These are phyloP conservation scores for Solanum tacnaense DNA, from an alignment of 257 asterid genomes.

Conservation along the genomic window DNA sequence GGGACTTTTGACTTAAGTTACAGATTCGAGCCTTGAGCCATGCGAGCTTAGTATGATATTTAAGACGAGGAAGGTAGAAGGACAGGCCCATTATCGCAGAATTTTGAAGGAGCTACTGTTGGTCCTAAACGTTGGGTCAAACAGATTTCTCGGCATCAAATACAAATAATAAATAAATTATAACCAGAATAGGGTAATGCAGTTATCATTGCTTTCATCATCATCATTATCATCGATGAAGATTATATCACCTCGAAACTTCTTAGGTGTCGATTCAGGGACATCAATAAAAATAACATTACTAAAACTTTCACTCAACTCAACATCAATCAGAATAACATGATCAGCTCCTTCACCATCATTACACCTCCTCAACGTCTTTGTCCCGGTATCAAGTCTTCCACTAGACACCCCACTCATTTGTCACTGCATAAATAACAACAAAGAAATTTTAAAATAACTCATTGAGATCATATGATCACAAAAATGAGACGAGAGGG, in stretches of 20 bases:
- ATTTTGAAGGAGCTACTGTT: background rate
- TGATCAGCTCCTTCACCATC: background rate
- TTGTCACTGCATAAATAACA: no score
- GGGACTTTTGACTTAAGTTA: background rate
- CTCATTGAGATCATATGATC: no score
- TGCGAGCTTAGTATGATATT: background rate
- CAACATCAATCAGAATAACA: background rate
- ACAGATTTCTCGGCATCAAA: background rate
- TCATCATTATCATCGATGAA: background rate
- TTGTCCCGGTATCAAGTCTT: background rate
- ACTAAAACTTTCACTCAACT: background rate
- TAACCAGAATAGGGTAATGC: background rate
- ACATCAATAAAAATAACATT: background rate
- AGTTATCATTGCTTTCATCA: slow-evolving; percentile 1
- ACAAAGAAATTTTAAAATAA: no score
- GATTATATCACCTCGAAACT: background rate
- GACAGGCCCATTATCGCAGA: background rate
- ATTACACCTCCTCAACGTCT: background rate
- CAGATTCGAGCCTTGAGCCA: no score
- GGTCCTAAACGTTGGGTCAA: background rate
- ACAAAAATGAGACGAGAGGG: no score
- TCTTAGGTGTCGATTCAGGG: background rate
- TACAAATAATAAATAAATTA: background rate
- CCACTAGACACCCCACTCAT: no score
- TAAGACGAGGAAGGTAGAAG: background rate